Base-by-base conservation (phyloP, 2,329 filamentous ascomycete species). In the Stachybotrys chartarum region DNA sequence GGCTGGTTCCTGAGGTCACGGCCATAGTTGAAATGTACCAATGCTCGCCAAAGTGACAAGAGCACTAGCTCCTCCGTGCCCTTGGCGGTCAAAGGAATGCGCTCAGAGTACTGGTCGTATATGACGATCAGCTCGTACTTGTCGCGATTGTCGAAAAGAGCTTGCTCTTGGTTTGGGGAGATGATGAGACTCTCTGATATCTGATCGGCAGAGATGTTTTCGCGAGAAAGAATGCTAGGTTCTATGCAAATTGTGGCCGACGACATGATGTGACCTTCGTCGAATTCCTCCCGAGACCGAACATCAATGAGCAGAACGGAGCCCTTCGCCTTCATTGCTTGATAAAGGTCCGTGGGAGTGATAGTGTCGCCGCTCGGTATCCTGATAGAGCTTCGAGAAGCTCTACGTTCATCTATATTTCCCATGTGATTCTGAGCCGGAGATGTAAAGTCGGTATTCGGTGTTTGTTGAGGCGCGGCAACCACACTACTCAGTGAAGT, bases 181-280 rank as follows among this genome's bases (percentile, higher is more conserved):
- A 94, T 71, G 2, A 91, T 78, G 63, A 92, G 78, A 57, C 85
- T 85, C 57, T 91, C 87, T 17, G 75, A 78, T 44, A 88, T 80
- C 24, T 86, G 75, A 18, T 78, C 76, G 3, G 81, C 82, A 1
- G 84, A 85, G 18, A 86, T 79, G 50, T 83, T 86, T 49, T 86
- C 82, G 54, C 89, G 83, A 51, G 91, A 70, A 10, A 87, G 81
- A 49, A 95, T 82, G 30, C 75, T 78, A 3, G 92, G 91, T 64
- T 99, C 94, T 57, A 99, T 83, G 69, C 94, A 99, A 49, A 99
- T 90, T 45, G 91, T 89, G 6, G 84, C 86, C 55, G 86, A 86
- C 6, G 88, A 85, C 75, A 88, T 88, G 59, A 99, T 91, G 67
- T 99, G 94, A 0, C 94, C 94, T 51, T 87, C 80, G 62, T 97